These are phyloP conservation scores for Pleoardoris graminearum DNA, from an alignment of 2,329 filamentous ascomycete species.

Conservation along the genomic window DNA sequence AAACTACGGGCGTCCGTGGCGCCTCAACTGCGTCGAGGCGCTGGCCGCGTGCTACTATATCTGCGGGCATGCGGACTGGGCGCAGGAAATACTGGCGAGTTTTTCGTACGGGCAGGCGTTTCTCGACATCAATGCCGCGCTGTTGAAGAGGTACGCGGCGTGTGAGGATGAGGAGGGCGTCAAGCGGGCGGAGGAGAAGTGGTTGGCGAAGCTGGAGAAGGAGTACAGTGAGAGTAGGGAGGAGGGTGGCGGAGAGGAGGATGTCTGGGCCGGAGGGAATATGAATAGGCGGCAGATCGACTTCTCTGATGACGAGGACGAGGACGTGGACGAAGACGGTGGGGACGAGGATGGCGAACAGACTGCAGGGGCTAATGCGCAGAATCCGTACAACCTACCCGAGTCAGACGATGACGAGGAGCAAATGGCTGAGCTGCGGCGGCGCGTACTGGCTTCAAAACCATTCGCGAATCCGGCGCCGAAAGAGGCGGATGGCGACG, in stretches of 20 bases:
- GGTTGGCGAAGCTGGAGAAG: slow-evolving; percentile 85
- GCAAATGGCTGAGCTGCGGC: slow-evolving; percentile 89
- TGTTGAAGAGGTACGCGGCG: slow-evolving; percentile 82
- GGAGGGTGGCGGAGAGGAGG: slow-evolving; percentile 61
- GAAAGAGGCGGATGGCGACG: slow-evolving; percentile 22
- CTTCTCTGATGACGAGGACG: slow-evolving; percentile 54
- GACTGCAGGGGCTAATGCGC: slow-evolving; percentile 48
- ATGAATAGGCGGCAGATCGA: slow-evolving; percentile 66
- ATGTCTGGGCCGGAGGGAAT: slow-evolving; percentile 91
- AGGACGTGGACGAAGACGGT: slow-evolving; percentile 41
- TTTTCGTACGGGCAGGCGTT: slow-evolving; percentile 91
- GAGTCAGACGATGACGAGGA: slow-evolving; percentile 77
- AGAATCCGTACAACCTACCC: slow-evolving; percentile 75
- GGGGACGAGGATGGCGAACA: slow-evolving; percentile 50
- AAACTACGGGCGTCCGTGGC: slow-evolving; percentile 95
- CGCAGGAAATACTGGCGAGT: slow-evolving; percentile 75
- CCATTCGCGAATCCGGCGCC: slow-evolving; percentile 69
- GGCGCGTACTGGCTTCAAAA: slow-evolving; percentile 88
- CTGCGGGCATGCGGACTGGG: slow-evolving; percentile 90
- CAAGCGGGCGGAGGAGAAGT: slow-evolving; percentile 81
- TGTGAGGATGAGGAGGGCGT: slow-evolving; percentile 80
- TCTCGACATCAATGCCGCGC: slow-evolving; percentile 81
- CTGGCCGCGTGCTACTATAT: slow-evolving; percentile 91
- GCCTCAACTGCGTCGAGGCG: slow-evolving; percentile 93
- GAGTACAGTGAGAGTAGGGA: slow-evolving; percentile 83